Base-by-base conservation (phyloP, 352 stramenopile genomes). In the Phytophthora kernoviae region DNA sequence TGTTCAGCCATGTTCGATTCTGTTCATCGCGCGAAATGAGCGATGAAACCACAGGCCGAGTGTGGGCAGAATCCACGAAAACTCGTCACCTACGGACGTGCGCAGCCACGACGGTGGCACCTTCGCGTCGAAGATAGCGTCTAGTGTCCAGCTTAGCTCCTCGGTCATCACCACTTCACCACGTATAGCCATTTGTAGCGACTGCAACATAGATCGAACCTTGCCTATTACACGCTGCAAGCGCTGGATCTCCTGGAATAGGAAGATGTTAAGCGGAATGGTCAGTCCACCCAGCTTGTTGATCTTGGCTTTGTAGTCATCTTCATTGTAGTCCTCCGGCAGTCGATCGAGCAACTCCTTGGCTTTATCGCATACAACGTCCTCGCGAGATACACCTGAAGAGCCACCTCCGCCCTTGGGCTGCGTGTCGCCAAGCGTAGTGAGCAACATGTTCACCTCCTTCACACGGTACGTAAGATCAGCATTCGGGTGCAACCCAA, bases 121-220 rank as follows among this genome's bases (percentile, higher is more conserved):
- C 47, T 94, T 96, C 22, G 96, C 97, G 71, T 99, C 93, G 70
- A 97, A 98, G 43, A 99, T 98, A 39, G 93, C 96, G 62, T 98
- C 88, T 22, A 99, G 75, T 32, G 95, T 98, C 76, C 85, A 84
- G 56, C 97, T 96, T 14, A 99, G 76, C 70, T 98, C 96, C 36
- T 97, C 90, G 8, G 96, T 98, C 92, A 99, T 99, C 15, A 99
- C 95, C 21, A 99, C 96, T 63, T 99, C 97, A 22, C 97, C 97
- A 22, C 97, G 97, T 54, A 99, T 99, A 22, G 97, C 97, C 77
- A 98, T 94, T 67, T 98, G 92, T 34, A 99, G 62, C 65, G 99
- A 93, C 58, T 92, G 86, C 5, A 99, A 81, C 75, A 96, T 98
- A 54, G 92, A 96, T 33, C 94, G 84, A 37, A 99, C 96, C 73